A percentile compares a stretch with the other conserved stretches of the same genome.
These are phyloP conservation scores for Cymbopogon flexuosus DNA, from an alignment of 202 grass and related monocot species.

Conservation along the genomic window DNA sequence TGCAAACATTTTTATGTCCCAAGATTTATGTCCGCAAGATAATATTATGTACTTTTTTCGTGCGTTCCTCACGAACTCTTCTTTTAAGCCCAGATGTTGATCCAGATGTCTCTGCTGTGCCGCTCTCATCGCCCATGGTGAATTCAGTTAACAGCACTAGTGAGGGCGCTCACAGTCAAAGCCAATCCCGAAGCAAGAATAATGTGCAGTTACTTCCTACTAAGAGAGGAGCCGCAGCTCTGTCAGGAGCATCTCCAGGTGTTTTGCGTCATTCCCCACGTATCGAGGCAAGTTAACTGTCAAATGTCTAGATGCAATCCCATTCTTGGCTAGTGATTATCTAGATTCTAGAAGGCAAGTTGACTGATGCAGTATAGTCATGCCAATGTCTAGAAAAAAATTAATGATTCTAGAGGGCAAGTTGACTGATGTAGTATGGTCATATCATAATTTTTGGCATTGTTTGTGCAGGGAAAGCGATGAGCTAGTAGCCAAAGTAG, in stretches of 20 bases:
- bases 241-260: constrained; percentile 31
- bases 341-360: neutral
- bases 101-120: constrained; percentile 19
- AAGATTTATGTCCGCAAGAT: neutral
- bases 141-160: constrained; percentile 23
- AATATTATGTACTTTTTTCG: neutral
- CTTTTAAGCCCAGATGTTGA: neutral
- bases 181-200: constrained; percentile 17
- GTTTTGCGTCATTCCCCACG: constrained; percentile 27
- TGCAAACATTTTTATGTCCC: neutral
- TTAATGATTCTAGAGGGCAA: too few species aligned
- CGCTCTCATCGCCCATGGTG: constrained; percentile 26
- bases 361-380: neutral
- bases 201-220: constrained; percentile 19
- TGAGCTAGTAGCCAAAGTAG: neutral
- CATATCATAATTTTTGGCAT: neutral
- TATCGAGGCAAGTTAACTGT: constrained; percentile 37
- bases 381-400: constrained; percentile 3
- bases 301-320: neutral
- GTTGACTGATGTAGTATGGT: neutral
- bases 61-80: too few species aligned
- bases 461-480: constrained; percentile 3
- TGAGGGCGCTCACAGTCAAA: constrained; percentile 23
- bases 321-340: neutral
- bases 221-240: constrained; percentile 28